Evolutionary conservation across 2,329 filamentous ascomycete species (phyloP).

Genomic region (Xenoacremonium recifei): DNA sequence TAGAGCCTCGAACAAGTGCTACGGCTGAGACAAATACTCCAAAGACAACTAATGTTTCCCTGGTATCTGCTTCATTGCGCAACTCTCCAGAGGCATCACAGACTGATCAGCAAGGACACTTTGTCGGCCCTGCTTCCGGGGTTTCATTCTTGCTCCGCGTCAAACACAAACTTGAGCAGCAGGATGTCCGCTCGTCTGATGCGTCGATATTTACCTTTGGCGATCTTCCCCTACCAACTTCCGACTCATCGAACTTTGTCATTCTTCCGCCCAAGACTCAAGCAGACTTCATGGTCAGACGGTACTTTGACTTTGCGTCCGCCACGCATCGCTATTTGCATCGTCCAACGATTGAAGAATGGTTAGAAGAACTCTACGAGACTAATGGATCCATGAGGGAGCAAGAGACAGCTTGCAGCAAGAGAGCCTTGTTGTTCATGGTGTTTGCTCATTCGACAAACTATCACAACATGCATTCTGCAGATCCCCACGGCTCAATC

Average conservation of each 20-base stretch:
- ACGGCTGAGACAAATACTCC: too few relatives aligned
- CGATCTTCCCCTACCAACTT: conserved; percentile 43
- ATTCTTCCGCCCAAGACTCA: conserved; percentile 35
- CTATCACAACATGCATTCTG: conserved; percentile 26
- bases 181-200: conserved; percentile 36
- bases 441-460: conserved; percentile 48
- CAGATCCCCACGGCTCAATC: conserved; percentile 1
- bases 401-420: conserved; percentile 8
- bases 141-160: conserved; percentile 9
- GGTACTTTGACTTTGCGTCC: conserved; percentile 54
- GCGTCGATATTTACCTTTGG: conserved; percentile 46
- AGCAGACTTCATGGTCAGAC: conserved; percentile 33
- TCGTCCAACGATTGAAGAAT: conserved; percentile 44
- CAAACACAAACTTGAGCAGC: conserved; percentile 35
- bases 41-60: too few relatives aligned
- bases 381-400: conserved; percentile 19
- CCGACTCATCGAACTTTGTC: conserved; percentile 30
- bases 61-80: conserved; percentile 3
- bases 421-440: conserved; percentile 45
- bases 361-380: conserved; percentile 39
- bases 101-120: conserved; percentile 8
- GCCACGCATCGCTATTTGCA: conserved; percentile 55
- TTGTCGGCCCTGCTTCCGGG: conserved; percentile 9
- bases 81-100: conserved; percentile 7
- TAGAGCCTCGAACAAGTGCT: too few relatives aligned